Evolutionary conservation across 768 basidiomycete genomes (phyloP).

Genomic region (Lactifluus volemus): DNA sequence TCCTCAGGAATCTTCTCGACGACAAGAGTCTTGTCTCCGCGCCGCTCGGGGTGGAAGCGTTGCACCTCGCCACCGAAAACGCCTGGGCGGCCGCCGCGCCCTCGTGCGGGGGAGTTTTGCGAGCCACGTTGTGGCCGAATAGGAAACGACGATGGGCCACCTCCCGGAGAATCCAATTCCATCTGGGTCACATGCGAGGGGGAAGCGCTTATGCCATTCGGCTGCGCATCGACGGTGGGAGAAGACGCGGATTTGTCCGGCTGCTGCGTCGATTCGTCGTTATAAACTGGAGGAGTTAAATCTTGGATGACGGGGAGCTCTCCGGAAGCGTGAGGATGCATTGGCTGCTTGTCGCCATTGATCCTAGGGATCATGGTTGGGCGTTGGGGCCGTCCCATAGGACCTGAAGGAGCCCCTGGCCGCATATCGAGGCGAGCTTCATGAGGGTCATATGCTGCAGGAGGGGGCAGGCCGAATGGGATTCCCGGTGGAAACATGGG

Average conservation of each 20-base stretch:
- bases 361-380: conserved; percentile 51
- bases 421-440: conserved; percentile 77
- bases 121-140: conserved; percentile 10
- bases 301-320: conserved; percentile 82
- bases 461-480: conserved; percentile 43
- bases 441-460: conserved; percentile 64
- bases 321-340: conserved; percentile 41
- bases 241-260: neutral
- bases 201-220: neutral
- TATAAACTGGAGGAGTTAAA: conserved; percentile 49
- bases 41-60: conserved; percentile 56
- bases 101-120: conserved; percentile 20
- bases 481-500: conserved; percentile 58
- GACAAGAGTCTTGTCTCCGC: conserved; percentile 75
- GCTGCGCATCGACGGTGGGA: neutral
- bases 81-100: conserved; percentile 39
- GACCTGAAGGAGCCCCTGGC: conserved; percentile 29
- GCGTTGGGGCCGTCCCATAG: conserved; percentile 36
- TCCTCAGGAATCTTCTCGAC: conserved; percentile 92
- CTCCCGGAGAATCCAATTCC: conserved; percentile 27
- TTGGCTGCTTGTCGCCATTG: conserved; percentile 33
- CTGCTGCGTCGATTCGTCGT: conserved; percentile 17
- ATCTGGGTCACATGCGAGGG: conserved; percentile 12
- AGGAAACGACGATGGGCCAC: conserved; percentile 24
- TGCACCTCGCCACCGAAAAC: conserved; percentile 58